Conservation (phyloP, 768 basidiomycete genomes). For the Hortiboletus flavorubellus region DNA sequence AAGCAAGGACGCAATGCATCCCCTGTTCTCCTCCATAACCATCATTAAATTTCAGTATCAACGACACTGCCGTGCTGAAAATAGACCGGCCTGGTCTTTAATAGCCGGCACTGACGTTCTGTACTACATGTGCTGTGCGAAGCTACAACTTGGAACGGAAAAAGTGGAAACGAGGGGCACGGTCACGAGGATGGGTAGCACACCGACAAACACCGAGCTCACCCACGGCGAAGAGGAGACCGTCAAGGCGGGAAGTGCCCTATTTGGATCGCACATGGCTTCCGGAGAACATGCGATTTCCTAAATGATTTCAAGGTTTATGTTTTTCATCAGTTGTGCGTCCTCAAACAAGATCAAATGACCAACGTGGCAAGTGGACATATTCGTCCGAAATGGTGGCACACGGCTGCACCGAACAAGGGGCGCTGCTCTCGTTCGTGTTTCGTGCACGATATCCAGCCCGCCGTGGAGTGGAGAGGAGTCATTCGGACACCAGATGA, state of each 20-base stretch:
- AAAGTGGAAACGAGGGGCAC: background rate
- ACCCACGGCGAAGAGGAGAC: background rate
- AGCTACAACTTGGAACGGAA: background rate
- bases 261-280: constrained; percentile 4
- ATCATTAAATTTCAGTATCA: constrained; percentile 24
- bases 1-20: constrained; percentile 12
- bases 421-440: constrained; percentile 14
- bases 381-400: constrained; percentile 9
- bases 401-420: constrained; percentile 3
- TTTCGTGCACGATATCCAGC: constrained; percentile 22
- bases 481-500: constrained; percentile 4
- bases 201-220: background rate
- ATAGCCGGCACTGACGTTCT: background rate
- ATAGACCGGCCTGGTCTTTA: background rate
- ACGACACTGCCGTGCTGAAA: constrained; percentile 4
- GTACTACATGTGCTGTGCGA: background rate
- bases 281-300: constrained; percentile 1
- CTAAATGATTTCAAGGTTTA: constrained; percentile 17
- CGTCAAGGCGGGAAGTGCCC: constrained; percentile 13
- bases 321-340: constrained; percentile 11
- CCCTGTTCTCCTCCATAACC: constrained; percentile 22
- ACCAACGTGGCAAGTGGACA: constrained; percentile 15
- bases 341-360: constrained; percentile 9
- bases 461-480: constrained; percentile 13
- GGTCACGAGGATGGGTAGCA: background rate